phyloP scores from a whole-genome alignment of 2,329 filamentous ascomycete species.

The Monilinia polystroma region DNA sequence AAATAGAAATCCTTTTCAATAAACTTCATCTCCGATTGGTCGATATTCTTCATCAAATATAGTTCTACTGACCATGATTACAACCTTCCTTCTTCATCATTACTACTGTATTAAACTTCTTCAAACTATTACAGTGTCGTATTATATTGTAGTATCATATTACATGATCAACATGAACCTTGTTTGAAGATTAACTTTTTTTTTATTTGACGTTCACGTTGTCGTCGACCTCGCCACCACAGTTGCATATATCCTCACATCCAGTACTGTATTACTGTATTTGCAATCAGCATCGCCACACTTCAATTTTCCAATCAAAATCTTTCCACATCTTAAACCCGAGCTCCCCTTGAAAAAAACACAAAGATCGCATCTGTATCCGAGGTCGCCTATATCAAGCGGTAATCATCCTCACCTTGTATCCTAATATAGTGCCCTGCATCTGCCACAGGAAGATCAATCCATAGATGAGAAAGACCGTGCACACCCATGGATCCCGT shows the following conservation, averaged over 20 bases:
- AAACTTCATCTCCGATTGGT: neutral
- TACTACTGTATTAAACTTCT: neutral
- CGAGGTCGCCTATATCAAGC: conserved; percentile 9
- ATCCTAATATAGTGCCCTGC: conserved; percentile 5
- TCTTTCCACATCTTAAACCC: neutral
- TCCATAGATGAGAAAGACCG: neutral
- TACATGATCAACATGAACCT: too few species aligned
- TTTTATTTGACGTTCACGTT: neutral
- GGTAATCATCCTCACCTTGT: neutral
- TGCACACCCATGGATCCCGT: conserved; percentile 4
- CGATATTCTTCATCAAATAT: neutral
- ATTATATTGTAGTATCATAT: too few species aligned
- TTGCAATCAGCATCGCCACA: neutral
- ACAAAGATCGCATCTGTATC: conserved; percentile 3
- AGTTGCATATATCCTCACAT: neutral
- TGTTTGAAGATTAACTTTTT: neutral
- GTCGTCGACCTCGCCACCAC: neutral
- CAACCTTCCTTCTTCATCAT: neutral
- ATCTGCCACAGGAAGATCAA: conserved; percentile 4
- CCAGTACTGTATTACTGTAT: neutral
- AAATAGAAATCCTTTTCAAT: neutral
- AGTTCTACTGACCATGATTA: too few species aligned
- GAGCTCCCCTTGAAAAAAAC: neutral
- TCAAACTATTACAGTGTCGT: neutral
- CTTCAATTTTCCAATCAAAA: neutral